Evolutionary conservation across 768 basidiomycete genomes (phyloP), one percentile per base, ranked within the genome.

Genomic region (Chlorophyllum brunneum): DNA sequence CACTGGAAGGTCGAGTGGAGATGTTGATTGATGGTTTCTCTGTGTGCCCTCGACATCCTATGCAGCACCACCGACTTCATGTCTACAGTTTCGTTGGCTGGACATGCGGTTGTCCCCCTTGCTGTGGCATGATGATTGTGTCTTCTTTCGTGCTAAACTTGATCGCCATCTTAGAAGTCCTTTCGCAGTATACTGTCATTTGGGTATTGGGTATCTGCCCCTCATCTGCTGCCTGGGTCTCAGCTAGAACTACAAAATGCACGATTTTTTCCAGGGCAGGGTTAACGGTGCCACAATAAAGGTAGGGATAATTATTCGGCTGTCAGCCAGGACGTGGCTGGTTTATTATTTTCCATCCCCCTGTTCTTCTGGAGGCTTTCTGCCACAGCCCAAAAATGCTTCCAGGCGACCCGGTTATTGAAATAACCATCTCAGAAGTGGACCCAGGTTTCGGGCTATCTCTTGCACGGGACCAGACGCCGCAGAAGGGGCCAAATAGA

Each of bases 31-130:
- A 59, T 20, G 61, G 66, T 47, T 68, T 67, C 53, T 67, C 69
- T 70, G 41, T 64, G 67, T 63, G 13, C 16, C 41, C 26, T 74
- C 52, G 61, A 69, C 31, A 61, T 80, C 29, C 64, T 80, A 20
- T 66, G 68, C 1, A 71, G 69, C 9, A 78, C 67, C 59, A 60
- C 64, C 16, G 71, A 74, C 36, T 79, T 77, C 54, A 69, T 73
- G 1, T 71, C 71, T 5, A 61, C 71, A 3, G 70, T 73, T 42
- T 69, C 67, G 23, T 56, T 79, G n/a, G n/a, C n/a, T n/a, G n/a
- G n/a, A n/a, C n/a, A n/a, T n/a, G n/a, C n/a, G n/a, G n/a, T n/a
- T n/a, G n/a, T n/a, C n/a, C n/a, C n/a, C n/a, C 13, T 73, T 77
- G 4, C 18, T 7, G 4, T n/a, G 31, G 31, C 31, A 6, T 13